A percentile compares a stretch with the other conserved stretches of the same genome.
Conservation (phyloP, 352 stramenopile genomes). For the Aphanomyces stellatus region DNA sequence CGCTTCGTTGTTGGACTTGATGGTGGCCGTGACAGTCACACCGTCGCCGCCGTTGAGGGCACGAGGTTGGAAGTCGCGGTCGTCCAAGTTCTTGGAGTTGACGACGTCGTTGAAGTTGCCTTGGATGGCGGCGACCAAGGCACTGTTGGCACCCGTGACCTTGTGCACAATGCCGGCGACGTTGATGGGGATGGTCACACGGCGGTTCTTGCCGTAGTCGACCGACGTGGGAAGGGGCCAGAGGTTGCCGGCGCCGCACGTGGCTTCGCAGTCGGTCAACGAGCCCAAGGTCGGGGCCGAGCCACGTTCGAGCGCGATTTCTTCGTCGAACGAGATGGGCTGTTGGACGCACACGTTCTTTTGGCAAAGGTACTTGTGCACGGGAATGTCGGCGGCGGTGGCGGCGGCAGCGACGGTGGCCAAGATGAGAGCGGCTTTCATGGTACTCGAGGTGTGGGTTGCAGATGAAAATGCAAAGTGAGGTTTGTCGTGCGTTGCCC, state of each 20-base stretch:
- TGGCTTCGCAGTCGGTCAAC: slow-evolving; percentile 1
- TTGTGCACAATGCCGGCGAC: neutral
- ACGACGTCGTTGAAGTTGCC: neutral
- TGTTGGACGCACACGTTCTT: slow-evolving; percentile 2
- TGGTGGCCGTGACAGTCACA: neutral
- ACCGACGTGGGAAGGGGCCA: slow-evolving; percentile 4
- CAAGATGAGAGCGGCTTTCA: neutral
- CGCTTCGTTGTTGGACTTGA: neutral
- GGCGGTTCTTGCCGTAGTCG: neutral
- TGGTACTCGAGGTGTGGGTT: no score
- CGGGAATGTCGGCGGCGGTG: neutral
- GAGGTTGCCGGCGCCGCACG: slow-evolving; percentile 5
- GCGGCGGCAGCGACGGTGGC: neutral
- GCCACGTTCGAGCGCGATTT: no score
- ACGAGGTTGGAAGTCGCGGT: neutral
- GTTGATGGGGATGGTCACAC: neutral
- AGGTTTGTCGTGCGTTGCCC: no score
- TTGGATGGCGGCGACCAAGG: neutral
- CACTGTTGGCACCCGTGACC: neutral
- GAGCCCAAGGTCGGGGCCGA: neutral
- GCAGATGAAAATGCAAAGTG: neutral
- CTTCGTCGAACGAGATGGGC: neutral
- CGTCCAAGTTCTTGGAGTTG: neutral
- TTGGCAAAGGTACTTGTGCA: slow-evolving; percentile 1
- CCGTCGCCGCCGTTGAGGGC: neutral